A percentile compares a stretch with the other conserved stretches of the same genome.
Conservation (phyloP, 2,329 filamentous ascomycete genomes). For the Alternaria gaisen region DNA sequence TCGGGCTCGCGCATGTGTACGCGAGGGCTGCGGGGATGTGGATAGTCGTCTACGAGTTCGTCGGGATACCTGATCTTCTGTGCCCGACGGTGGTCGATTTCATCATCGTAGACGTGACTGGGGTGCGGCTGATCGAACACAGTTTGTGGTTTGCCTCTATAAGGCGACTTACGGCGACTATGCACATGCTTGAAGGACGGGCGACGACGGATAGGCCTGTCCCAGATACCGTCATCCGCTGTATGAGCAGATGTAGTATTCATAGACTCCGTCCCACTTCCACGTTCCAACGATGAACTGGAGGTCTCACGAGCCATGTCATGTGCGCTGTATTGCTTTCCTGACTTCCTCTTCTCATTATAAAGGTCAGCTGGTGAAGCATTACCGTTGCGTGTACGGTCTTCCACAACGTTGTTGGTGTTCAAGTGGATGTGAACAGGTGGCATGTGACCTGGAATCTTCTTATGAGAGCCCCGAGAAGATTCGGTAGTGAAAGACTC, state of each 20-base stretch:
- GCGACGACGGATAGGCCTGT: slow-evolving; percentile 15
- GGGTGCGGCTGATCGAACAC: slow-evolving; percentile 11
- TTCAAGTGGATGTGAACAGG: slow-evolving; percentile 36
- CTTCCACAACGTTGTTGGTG: slow-evolving; percentile 17
- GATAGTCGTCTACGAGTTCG: slow-evolving; percentile 18
- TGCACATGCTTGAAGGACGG: slow-evolving; percentile 5
- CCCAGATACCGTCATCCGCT: slow-evolving; percentile 34
- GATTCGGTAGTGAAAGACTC: slow-evolving; percentile 26
- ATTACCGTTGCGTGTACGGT: slow-evolving; percentile 20
- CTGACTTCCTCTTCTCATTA: slow-evolving; percentile 18
- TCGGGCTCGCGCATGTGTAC: slow-evolving; percentile 5
- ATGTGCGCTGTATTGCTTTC: slow-evolving; percentile 18
- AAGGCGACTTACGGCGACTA: slow-evolving; percentile 3
- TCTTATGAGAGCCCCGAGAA: slow-evolving; percentile 23
- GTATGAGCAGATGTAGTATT: slow-evolving; percentile 30
- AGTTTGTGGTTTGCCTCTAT: neutral
- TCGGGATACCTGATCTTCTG: slow-evolving; percentile 8
- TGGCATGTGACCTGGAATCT: slow-evolving; percentile 15
- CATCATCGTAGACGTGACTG: slow-evolving; percentile 19
- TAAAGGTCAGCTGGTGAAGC: slow-evolving; percentile 19
- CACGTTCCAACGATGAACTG: slow-evolving; percentile 25
- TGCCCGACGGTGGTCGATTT: slow-evolving; percentile 8
- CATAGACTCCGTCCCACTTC: slow-evolving; percentile 35
- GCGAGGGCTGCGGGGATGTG: neutral
- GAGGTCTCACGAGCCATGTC: slow-evolving; percentile 26